A percentile compares a stretch with the other conserved stretches of the same genome.
Evolutionary conservation across 176 grass and related monocot species (phyloP).

Genomic region (Saccharum spontaneum): DNA sequence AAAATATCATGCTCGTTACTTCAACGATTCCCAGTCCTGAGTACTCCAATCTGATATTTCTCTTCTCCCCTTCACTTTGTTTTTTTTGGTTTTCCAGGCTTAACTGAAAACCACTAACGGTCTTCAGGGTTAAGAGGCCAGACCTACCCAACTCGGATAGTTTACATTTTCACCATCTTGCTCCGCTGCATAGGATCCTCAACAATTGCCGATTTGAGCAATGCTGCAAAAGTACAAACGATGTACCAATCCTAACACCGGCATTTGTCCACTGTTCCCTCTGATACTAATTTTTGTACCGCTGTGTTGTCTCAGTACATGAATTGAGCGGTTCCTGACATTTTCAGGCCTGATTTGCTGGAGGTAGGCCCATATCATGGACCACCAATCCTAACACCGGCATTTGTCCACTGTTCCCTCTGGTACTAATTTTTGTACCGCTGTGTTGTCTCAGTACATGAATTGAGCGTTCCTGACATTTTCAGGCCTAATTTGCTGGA

Average conservation of each 20-base stretch:
- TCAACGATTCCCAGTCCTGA: constrained; percentile 7
- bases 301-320: not conserved
- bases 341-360: constrained; percentile 9
- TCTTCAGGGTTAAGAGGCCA: not conserved
- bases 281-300: not conserved
- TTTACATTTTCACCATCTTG: not conserved
- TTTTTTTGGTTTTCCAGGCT: not conserved
- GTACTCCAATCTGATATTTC: not conserved
- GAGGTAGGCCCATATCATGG: constrained; percentile 5
- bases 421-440: not conserved
- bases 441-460: not conserved
- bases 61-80: not conserved
- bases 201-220: not conserved
- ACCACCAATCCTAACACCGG: not conserved
- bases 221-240: not conserved
- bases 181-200: not conserved
- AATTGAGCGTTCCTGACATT: not conserved
- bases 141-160: not conserved
- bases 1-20: constrained; percentile 26
- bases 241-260: not conserved
- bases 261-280: not conserved
- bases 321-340: not conserved
- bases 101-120: not conserved
- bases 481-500: constrained; percentile 1
- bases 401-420: not conserved